Evolutionary conservation across 2,329 filamentous ascomycete species (phyloP).

Genomic region (Stagonosporopsis chrysanthemi): DNA sequence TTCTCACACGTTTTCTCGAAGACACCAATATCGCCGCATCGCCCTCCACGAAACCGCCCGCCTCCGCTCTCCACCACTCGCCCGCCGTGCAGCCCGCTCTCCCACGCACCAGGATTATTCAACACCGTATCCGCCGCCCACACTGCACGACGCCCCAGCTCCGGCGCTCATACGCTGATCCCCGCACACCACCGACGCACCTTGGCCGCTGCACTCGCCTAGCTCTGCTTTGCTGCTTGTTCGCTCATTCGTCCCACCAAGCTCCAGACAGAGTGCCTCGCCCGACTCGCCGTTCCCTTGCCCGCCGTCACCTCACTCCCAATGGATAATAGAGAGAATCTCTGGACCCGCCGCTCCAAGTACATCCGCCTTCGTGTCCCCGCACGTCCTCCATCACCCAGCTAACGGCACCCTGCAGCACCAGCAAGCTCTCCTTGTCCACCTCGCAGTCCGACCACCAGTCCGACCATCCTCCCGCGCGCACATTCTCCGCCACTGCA

Average conservation of each 20-base stretch:
- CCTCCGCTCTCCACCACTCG: constrained; percentile 29
- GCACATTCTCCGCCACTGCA: constrained; percentile 69
- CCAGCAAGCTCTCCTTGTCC: constrained; percentile 89
- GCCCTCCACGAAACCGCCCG: constrained; percentile 28
- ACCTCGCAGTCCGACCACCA: constrained; percentile 67
- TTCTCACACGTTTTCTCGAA: constrained; percentile 40
- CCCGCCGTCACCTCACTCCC: constrained; percentile 25
- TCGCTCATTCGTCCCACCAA: constrained; percentile 48
- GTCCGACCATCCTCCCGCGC: constrained; percentile 63
- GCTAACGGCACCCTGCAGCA: constrained; percentile 60
- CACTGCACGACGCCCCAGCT: not conserved
- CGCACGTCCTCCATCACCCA: constrained; percentile 20
- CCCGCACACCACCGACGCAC: constrained; percentile 22
- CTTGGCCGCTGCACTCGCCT: constrained; percentile 18
- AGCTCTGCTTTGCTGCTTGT: constrained; percentile 41
- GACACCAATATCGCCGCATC: constrained; percentile 27
- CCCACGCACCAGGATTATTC: not conserved
- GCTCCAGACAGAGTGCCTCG: constrained; percentile 33
- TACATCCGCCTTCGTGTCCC: constrained; percentile 56
- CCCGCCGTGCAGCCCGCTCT: constrained; percentile 11
- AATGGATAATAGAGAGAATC: constrained; percentile 55
- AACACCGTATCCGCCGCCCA: constrained; percentile 12
- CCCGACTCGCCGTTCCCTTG: constrained; percentile 15
- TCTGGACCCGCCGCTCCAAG: constrained; percentile 87
- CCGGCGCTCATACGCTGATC: constrained; percentile 12